These are phyloP conservation scores for barrel medic (Medicago truncatula) DNA, from an alignment of 306 rosid genomes.

Conservation along the genomic window DNA sequence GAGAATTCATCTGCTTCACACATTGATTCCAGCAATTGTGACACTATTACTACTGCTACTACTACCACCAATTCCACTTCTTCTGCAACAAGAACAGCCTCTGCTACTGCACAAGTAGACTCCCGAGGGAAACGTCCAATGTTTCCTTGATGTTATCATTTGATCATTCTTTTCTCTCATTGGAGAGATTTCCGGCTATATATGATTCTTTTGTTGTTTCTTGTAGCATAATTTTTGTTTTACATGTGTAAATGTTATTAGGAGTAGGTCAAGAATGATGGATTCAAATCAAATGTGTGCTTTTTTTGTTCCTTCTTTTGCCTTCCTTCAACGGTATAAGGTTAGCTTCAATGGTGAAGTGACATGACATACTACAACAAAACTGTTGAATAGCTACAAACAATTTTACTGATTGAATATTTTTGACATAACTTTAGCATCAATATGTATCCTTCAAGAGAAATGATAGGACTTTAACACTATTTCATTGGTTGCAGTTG, in stretches of 20 bases:
- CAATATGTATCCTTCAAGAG: neutral
- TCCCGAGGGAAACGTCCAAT: conserved; percentile 70
- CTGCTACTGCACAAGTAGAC: conserved; percentile 39
- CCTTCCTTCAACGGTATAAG: neutral
- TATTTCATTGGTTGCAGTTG: too few relatives aligned
- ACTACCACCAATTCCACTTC: neutral
- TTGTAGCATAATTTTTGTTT: conserved; percentile 11
- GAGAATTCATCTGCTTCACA: conserved; percentile 47
- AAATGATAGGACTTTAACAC: too few relatives aligned
- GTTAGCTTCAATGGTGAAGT: too few relatives aligned
- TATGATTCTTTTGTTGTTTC: conserved; percentile 14
- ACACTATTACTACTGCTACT: neutral
- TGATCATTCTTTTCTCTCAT: neutral
- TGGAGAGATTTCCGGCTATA: neutral
- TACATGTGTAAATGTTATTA: conserved; percentile 15
- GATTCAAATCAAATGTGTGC: neutral
- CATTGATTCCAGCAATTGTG: conserved; percentile 47
- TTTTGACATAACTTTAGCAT: neutral
- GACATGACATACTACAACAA: neutral
- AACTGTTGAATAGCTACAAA: neutral
- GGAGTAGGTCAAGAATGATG: neutral
- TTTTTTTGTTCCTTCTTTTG: neutral
- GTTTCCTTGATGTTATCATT: neutral
- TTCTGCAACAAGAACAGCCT: conserved; percentile 43
- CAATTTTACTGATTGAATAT: neutral